Conservation (phyloP, 208 protist genomes). For the Crithidia sp. region DNA sequence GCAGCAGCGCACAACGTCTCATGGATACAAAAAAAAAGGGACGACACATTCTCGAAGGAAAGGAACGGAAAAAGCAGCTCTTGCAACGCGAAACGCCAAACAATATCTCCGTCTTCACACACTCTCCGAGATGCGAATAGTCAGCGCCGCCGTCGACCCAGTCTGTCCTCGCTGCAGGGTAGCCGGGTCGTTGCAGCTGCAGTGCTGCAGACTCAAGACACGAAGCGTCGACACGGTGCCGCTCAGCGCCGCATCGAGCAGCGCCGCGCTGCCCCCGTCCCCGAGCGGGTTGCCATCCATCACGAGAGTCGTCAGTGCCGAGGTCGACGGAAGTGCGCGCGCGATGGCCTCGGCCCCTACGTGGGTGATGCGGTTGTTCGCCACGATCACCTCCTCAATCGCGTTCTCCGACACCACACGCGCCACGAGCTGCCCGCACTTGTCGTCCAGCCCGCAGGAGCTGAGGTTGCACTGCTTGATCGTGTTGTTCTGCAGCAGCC, state of each 20-base stretch:
- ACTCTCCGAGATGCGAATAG: constrained; percentile 67
- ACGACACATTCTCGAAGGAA: too few relatives aligned
- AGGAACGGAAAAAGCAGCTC: too few relatives aligned
- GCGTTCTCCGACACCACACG: constrained; percentile 87
- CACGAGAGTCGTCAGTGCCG: constrained; percentile 72
- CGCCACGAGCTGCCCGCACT: constrained; percentile 63
- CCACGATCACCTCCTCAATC: constrained; percentile 89
- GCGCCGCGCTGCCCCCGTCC: constrained; percentile 66
- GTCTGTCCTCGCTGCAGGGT: constrained; percentile 39
- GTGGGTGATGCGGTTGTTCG: constrained; percentile 87
- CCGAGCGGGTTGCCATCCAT: constrained; percentile 87
- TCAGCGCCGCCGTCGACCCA: constrained; percentile 28
- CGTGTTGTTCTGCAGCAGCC: constrained; percentile 89
- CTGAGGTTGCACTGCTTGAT: constrained; percentile 89
- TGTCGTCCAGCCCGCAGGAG: constrained; percentile 81
- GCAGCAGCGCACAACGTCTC: too few relatives aligned
- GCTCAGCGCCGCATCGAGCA: constrained; percentile 59
- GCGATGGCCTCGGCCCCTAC: constrained; percentile 79
- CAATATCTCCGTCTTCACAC: constrained; percentile 9
- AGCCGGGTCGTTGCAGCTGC: constrained; percentile 49
- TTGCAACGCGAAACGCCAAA: too few relatives aligned
- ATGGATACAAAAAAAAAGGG: not conserved
- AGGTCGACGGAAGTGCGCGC: constrained; percentile 69
- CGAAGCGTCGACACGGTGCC: constrained; percentile 56
- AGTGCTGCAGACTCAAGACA: constrained; percentile 74